These are phyloP conservation scores for Globisporangium spinosum DNA, from an alignment of 352 stramenopile species.

Conservation along the genomic window DNA sequence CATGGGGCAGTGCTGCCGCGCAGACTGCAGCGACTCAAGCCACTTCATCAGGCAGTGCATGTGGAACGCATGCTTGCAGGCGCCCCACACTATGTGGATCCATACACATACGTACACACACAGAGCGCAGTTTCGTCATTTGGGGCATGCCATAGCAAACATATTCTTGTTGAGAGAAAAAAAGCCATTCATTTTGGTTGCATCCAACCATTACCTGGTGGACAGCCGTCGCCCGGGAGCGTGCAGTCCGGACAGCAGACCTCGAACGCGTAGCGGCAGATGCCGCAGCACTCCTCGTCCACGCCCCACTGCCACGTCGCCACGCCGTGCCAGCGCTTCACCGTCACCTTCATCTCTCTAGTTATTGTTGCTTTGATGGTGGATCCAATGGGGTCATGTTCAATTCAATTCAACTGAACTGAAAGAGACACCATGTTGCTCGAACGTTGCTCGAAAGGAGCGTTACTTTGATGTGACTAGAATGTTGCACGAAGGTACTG, in stretches of 20 bases:
- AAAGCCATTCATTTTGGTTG: no score
- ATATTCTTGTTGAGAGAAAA: background rate
- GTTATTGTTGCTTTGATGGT: background rate
- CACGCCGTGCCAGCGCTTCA: conserved; percentile 88
- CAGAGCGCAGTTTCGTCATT: background rate
- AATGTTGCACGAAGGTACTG: background rate
- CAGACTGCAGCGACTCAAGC: conserved; percentile 82
- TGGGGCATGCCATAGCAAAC: background rate
- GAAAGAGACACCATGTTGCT: background rate
- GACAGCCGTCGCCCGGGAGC: conserved; percentile 76
- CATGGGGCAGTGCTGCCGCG: conserved; percentile 86
- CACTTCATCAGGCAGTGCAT: conserved; percentile 94
- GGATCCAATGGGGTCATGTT: background rate
- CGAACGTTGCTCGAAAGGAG: background rate
- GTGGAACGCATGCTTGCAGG: conserved; percentile 90
- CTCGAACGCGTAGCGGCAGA: conserved; percentile 84
- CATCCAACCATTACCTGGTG: conserved; percentile 38
- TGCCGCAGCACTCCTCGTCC: conserved; percentile 89
- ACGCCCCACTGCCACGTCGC: conserved; percentile 91
- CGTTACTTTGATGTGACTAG: background rate
- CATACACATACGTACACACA: background rate
- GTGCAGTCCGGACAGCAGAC: conserved; percentile 79
- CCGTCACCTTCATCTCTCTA: conserved; percentile 62
- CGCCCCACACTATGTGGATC: conserved; percentile 62
- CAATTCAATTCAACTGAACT: background rate